Conservation (phyloP, 2,329 filamentous ascomycete genomes). For the Arthrobotrys megalospora region DNA sequence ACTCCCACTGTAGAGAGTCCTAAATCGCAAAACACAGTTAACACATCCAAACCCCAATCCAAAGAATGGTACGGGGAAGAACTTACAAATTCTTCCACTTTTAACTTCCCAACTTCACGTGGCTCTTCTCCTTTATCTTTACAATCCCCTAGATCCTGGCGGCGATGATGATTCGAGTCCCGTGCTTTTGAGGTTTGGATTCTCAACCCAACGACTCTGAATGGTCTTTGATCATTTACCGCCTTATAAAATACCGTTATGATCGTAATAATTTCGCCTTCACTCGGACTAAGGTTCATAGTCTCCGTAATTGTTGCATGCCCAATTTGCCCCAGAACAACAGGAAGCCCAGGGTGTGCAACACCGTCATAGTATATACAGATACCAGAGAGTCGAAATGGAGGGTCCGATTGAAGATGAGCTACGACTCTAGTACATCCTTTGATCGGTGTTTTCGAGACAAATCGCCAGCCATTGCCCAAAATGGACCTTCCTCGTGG, state of each 20-base stretch:
- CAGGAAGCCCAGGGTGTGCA: background rate
- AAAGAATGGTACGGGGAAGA: background rate
- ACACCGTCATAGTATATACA: background rate
- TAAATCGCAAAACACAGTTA: too few species aligned
- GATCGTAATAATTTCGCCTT: background rate
- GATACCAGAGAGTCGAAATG: conserved; percentile 6
- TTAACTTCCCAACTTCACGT: background rate
- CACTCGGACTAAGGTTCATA: background rate
- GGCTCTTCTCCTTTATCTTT: background rate
- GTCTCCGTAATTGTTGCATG: background rate
- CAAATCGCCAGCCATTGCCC: background rate
- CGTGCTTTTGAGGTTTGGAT: background rate
- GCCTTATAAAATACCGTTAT: background rate
- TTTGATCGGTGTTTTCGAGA: background rate
- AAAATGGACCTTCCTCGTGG: background rate
- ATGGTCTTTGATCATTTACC: background rate
- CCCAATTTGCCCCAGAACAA: background rate
- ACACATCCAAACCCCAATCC: too few species aligned
- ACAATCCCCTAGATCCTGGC: background rate
- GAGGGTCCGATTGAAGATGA: background rate
- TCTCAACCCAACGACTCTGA: background rate
- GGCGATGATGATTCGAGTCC: background rate
- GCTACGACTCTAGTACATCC: background rate
- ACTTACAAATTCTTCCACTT: background rate
- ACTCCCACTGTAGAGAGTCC: background rate